Evolutionary conservation across 1,139 yeast species (phyloP).

Genomic region (Yamadazyma oceani): DNA sequence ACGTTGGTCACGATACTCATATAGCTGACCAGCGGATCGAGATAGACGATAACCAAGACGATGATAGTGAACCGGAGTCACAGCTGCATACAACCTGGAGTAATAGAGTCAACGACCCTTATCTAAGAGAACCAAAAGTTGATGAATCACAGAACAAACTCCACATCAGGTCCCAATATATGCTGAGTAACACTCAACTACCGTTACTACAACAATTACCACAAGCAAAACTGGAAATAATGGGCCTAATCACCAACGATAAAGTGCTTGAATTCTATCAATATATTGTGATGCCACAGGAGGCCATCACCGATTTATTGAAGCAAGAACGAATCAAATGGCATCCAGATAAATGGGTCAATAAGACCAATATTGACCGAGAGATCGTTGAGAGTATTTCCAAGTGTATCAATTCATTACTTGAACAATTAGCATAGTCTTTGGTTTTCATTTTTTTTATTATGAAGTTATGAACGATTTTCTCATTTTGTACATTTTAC

Average conservation of each 20-base stretch:
- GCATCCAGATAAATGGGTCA: constrained; percentile 67
- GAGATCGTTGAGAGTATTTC: constrained; percentile 29
- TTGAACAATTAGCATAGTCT: constrained; percentile 1
- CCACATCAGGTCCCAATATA: constrained; percentile 16
- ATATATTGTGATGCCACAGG: constrained; percentile 17
- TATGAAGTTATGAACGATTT: constrained; percentile 5
- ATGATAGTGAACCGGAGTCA: constrained; percentile 27
- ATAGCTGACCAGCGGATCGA: constrained; percentile 42
- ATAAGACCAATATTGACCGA: constrained; percentile 17
- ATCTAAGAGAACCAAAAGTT: constrained; percentile 19
- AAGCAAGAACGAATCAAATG: constrained; percentile 57
- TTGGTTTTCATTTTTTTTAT: background rate
- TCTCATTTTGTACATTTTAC: constrained; percentile 8
- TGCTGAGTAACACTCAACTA: constrained; percentile 15
- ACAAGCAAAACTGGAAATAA: constrained; percentile 16
- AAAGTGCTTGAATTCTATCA: constrained; percentile 27
- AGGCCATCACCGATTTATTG: constrained; percentile 25
- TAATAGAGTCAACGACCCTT: constrained; percentile 38
- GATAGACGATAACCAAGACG: constrained; percentile 27
- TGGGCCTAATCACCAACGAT: constrained; percentile 23
- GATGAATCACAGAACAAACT: constrained; percentile 2
- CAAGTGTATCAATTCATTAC: constrained; percentile 10
- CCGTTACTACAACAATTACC: constrained; percentile 21
- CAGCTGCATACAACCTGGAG: too few species aligned
- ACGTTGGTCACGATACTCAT: constrained; percentile 38